Conservation (phyloP, 306 rosid species). For the Pterocarpus macrocarpus region DNA sequence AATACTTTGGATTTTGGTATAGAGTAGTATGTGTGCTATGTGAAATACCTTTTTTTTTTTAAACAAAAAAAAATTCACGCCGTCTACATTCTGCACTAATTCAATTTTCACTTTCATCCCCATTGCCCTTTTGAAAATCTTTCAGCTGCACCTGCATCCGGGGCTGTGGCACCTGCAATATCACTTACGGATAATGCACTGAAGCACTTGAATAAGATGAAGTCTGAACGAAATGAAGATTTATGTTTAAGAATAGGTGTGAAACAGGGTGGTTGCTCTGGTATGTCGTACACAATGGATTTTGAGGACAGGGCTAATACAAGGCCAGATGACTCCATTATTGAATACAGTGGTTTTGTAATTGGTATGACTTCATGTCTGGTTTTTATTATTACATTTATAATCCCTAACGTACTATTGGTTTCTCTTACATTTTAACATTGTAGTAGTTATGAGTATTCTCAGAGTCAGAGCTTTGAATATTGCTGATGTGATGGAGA, state of each 20-base stretch:
- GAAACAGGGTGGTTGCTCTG: conserved; percentile 98
- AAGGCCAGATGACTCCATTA: conserved; percentile 85
- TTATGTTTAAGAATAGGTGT: conserved; percentile 95
- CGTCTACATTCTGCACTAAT: not conserved
- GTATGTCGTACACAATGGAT: conserved; percentile 97
- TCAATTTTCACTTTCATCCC: conserved; percentile 5
- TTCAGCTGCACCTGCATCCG: conserved; percentile 57
- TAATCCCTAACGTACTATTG: not conserved
- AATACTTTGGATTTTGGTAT: conserved; percentile 22
- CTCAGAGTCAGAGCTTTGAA: not conserved
- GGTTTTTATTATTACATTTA: conserved; percentile 29
- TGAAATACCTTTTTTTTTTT: not conserved
- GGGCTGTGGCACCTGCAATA: conserved; percentile 54
- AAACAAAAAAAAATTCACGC: no score
- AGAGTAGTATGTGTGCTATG: conserved; percentile 6
- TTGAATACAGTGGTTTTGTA: conserved; percentile 80
- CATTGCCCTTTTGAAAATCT: not conserved
- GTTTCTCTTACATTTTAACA: not conserved
- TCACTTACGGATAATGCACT: conserved; percentile 75
- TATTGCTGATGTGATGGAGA: not conserved
- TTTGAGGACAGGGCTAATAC: conserved; percentile 77
- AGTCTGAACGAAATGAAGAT: conserved; percentile 75
- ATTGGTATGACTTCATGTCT: conserved; percentile 67
- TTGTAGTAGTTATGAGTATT: no score
- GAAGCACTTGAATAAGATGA: conserved; percentile 92